A percentile compares a stretch with the other conserved stretches of the same genome.
Evolutionary conservation across 179 eudicot genomes (phyloP).

Genomic region (Spergularia azorica): DNA sequence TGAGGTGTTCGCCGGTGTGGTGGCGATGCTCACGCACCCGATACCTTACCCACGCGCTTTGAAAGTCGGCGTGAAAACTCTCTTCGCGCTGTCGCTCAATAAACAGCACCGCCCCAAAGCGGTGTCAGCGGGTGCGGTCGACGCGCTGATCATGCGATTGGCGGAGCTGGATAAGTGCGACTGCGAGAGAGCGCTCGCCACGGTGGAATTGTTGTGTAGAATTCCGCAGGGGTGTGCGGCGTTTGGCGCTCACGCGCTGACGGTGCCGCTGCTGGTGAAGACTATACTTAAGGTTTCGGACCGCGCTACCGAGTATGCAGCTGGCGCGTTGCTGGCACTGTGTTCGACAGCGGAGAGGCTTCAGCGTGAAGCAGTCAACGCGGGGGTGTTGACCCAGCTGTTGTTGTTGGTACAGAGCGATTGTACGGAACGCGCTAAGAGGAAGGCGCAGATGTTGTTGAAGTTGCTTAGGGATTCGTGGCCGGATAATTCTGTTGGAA

Average conservation of each 20-base stretch:
- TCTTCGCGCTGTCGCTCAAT: slow-evolving; percentile 71
- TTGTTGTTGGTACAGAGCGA: slow-evolving; percentile 80
- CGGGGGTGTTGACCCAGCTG: slow-evolving; percentile 80
- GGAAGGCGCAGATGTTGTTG: slow-evolving; percentile 84
- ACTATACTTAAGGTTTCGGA: slow-evolving; percentile 62
- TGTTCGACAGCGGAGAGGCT: slow-evolving; percentile 63
- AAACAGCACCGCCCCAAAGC: slow-evolving; percentile 79
- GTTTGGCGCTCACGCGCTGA: slow-evolving; percentile 65
- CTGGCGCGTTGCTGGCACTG: slow-evolving; percentile 78
- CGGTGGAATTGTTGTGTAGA: slow-evolving; percentile 72
- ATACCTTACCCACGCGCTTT: slow-evolving; percentile 53
- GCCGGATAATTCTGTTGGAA: slow-evolving; percentile 58
- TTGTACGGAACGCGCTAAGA: slow-evolving; percentile 82
- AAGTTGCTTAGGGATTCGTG: slow-evolving; percentile 79
- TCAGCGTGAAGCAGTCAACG: slow-evolving; percentile 76
- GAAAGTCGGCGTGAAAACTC: slow-evolving; percentile 64
- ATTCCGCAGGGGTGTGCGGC: slow-evolving; percentile 69
- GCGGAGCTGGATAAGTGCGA: slow-evolving; percentile 81
- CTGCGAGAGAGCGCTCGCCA: slow-evolving; percentile 79
- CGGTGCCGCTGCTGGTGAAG: slow-evolving; percentile 69
- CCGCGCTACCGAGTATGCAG: slow-evolving; percentile 88
- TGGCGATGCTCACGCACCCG: slow-evolving; percentile 40
- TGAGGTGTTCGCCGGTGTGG: slow-evolving; percentile 55
- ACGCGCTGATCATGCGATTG: slow-evolving; percentile 50
- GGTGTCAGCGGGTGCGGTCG: slow-evolving; percentile 66